Evolutionary conservation across 306 rosid species (phyloP), one percentile per base, ranked within the genome.

Genomic region (Datisca glomerata): DNA sequence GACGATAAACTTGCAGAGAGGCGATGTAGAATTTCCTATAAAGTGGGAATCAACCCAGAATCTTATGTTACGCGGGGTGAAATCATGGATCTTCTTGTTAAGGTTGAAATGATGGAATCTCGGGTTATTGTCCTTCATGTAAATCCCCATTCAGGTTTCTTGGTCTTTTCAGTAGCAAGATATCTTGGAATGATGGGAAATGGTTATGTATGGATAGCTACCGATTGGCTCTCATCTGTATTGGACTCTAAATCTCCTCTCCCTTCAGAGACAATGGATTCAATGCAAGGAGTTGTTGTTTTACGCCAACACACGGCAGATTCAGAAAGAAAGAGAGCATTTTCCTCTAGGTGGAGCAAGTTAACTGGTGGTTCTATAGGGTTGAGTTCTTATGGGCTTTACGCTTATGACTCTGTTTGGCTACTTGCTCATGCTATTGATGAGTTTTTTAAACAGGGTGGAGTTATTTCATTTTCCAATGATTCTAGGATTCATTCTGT

Each of bases 151-250:
- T 59, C 72, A 17, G 98, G 98, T 25, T 54, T 78, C 49, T 38
- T 33, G 50, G 51, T 91, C 59, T 72, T 91, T 55, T 48, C 70
- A 24, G 78, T 80, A 53, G 96, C 98, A 0, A 64, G 20, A 14
- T 75, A 64, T 70, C 96, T 91, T 49, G 81, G 74, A 59, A 91
- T 91, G 96, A 63, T 63, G 44, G 72, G 72, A n/a, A 66, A 66
- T 65, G 98, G 94, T 25, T 80, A 68, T 62, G 98, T 73, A 13
- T 91, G 98, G 98, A 84, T 91, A 56, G 84, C 91, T 25, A 80
- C 96, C 0, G 96, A 91, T 24, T 91, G 96, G 96, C 94, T 91
- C 34, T 72, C 96, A 0, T 59, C 79, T 54, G 67, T 75, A 43
- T 32, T 91, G 47, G 98, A 91, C 61, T 74, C 92, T 43, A 12